Base-by-base conservation (phyloP, 2,329 filamentous ascomycete genomes). In the Alternaria angustiovoidea region DNA sequence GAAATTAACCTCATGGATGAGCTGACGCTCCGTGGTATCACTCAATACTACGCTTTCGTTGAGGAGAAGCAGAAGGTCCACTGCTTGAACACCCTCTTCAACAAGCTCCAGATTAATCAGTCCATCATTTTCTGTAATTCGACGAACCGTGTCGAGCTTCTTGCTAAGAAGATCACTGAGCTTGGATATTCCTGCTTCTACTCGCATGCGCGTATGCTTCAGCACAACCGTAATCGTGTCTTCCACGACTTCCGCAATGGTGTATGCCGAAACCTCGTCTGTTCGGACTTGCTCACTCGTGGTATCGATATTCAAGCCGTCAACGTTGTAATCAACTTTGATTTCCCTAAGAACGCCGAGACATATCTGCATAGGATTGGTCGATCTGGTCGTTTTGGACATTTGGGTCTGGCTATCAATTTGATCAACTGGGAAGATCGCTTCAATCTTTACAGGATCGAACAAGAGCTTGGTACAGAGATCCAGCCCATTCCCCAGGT, bases 71-170 rank as follows among this genome's bases (percentile, higher is more conserved):
- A 97, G 78, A 99, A 99, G 83, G 95, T 99, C 20, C 96, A 99
- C 82, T 99, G 95, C 79, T 83, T 99, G 67, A 99, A 99, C 84
- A 99, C 95, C 0, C 89, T 99, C 65, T 99, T 99, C 85, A 97
- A 94, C 71, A 97, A 97, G 81, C 88, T 99, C 16, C 94, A 99
- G 81, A 99, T 99, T 83, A 99, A 99, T 82, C 95, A 99, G 84
- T 99, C 96, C 64, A 99, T 99, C 83, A 99, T 99, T 78, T 99
- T 99, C 84, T 99, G 95, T 83, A 99, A 99, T 82, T 99, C 95
- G 41, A 99, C 95, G 54, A 98, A 98, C 80, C 92, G 95, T 67
- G 95, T 99, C 62, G 95, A 99, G 81, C 86, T 99, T 54, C 87
- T 99, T 26, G 95, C 95, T 51, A 99, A 99, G 86, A 99, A 99